A percentile compares a stretch with the other conserved stretches of the same genome.
Conservation (phyloP, 2,329 filamentous ascomycete genomes). For the Mariannaea sp. region DNA sequence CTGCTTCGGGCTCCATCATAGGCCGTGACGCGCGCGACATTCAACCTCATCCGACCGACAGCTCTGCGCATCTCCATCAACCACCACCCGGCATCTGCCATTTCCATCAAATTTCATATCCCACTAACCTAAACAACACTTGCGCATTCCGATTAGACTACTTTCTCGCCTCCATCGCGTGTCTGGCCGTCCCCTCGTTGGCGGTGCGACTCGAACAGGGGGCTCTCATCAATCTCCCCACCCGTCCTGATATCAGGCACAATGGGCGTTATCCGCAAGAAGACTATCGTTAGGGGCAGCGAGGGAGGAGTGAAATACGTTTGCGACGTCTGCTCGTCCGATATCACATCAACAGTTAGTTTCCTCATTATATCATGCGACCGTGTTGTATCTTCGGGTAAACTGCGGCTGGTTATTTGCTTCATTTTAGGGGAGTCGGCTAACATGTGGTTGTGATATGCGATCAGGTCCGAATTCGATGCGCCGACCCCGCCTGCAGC, state of each 20-base stretch:
- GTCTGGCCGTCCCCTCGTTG: slow-evolving; percentile 20
- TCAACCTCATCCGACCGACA: slow-evolving; percentile 32
- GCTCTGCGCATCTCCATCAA: slow-evolving; percentile 35
- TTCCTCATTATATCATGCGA: slow-evolving; percentile 10
- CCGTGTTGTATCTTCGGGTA: slow-evolving; percentile 26
- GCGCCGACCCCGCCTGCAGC: slow-evolving; percentile 79
- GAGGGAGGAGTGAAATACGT: slow-evolving; percentile 95
- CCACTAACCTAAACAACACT: slow-evolving; percentile 19
- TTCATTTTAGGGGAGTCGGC: slow-evolving; percentile 4
- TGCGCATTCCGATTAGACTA: slow-evolving; percentile 25
- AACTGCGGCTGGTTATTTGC: slow-evolving; percentile 31
- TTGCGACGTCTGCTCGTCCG: slow-evolving; percentile 94
- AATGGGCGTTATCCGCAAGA: slow-evolving; percentile 97
- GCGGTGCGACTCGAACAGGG: slow-evolving; percentile 30
- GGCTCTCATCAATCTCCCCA: slow-evolving; percentile 36
- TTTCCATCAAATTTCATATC: slow-evolving; percentile 41
- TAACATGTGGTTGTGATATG: slow-evolving; percentile 34
- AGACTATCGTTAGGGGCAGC: slow-evolving; percentile 81
- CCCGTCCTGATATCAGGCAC: slow-evolving; percentile 35
- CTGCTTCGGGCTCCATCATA: slow-evolving; percentile 26
- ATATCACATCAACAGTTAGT: slow-evolving; percentile 94
- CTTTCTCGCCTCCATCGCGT: slow-evolving; percentile 24
- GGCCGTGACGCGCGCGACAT: slow-evolving; percentile 33
- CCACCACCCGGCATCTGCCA: slow-evolving; percentile 28
- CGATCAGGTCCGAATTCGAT: slow-evolving; percentile 86